These are phyloP conservation scores for Talaromyces liani DNA, from an alignment of 495 filamentous ascomycete genomes.

Conservation along the genomic window DNA sequence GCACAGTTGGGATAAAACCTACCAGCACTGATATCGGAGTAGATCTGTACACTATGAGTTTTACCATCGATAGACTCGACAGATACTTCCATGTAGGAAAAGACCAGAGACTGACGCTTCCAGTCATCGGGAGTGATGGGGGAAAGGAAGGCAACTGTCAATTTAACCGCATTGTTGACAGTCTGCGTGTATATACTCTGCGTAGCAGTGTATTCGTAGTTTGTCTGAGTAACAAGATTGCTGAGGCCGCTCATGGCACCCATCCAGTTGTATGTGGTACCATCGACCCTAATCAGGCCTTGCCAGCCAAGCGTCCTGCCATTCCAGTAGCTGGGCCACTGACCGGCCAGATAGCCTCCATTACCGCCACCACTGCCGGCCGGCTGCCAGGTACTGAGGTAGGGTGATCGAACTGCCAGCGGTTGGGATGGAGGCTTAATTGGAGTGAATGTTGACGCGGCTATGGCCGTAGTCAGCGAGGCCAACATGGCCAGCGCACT, in stretches of 20 bases:
- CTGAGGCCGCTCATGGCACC: slow-evolving; percentile 21
- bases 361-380: slow-evolving; percentile 31
- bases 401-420: slow-evolving; percentile 51
- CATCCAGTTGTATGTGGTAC: slow-evolving; percentile 49
- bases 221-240: slow-evolving; percentile 38
- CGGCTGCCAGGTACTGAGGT: slow-evolving; percentile 47
- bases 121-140: slow-evolving; percentile 48
- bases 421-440: slow-evolving; percentile 49
- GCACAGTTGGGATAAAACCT: slow-evolving; percentile 10
- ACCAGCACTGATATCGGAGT: slow-evolving; percentile 55
- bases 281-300: slow-evolving; percentile 51
- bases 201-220: slow-evolving; percentile 51
- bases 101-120: slow-evolving; percentile 46
- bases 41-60: slow-evolving; percentile 48
- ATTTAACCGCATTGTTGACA: slow-evolving; percentile 35
- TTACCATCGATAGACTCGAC: slow-evolving; percentile 46
- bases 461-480: slow-evolving; percentile 14
- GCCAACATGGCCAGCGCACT: not conserved
- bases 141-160: slow-evolving; percentile 53
- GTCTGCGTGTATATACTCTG: slow-evolving; percentile 50
- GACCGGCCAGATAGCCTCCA: slow-evolving; percentile 51
- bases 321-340: slow-evolving; percentile 52
- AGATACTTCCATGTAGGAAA: slow-evolving; percentile 49
- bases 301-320: slow-evolving; percentile 46
- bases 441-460: slow-evolving; percentile 42